These are phyloP conservation scores for Exophiala spinifera DNA, from an alignment of 2,329 filamentous ascomycete species.

Conservation along the genomic window DNA sequence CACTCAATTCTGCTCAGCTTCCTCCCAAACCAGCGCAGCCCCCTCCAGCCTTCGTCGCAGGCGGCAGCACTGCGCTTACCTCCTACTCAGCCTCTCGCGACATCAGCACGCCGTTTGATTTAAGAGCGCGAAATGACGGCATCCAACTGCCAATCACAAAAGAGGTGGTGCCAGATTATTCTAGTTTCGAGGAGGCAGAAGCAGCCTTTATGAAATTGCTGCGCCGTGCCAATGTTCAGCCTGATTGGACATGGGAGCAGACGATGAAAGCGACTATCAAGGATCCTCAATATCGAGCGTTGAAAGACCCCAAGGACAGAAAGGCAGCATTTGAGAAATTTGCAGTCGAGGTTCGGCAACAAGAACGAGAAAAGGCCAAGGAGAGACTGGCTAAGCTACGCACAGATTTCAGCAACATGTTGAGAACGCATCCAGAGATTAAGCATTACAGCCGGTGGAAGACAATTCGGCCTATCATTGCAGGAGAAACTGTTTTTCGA, in stretches of 20 bases:
- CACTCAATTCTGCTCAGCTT: constrained; percentile 58
- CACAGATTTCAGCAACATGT: constrained; percentile 91
- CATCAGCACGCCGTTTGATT: constrained; percentile 46
- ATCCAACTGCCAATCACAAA: constrained; percentile 36
- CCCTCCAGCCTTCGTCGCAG: constrained; percentile 59
- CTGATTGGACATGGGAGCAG: constrained; percentile 91
- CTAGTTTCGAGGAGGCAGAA: constrained; percentile 81
- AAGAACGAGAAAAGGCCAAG: constrained; percentile 92
- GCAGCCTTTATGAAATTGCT: constrained; percentile 89
- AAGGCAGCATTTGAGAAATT: constrained; percentile 94
- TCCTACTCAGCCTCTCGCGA: constrained; percentile 41
- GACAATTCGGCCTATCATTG: constrained; percentile 88
- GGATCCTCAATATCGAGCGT: constrained; percentile 86
- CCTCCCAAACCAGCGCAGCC: constrained; percentile 44
- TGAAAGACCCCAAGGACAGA: constrained; percentile 88
- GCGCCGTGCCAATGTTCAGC: constrained; percentile 77
- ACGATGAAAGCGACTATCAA: constrained; percentile 80
- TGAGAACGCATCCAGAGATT: constrained; percentile 94
- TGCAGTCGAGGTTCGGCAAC: constrained; percentile 79
- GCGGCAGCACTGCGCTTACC: constrained; percentile 46
- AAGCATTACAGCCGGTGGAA: constrained; percentile 97
- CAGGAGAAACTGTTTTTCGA: constrained; percentile 92
- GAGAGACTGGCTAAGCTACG: constrained; percentile 89
- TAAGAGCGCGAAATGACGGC: constrained; percentile 47
- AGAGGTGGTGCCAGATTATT: constrained; percentile 70